Evolutionary conservation across 2,329 filamentous ascomycete species (phyloP), one percentile per base, ranked within the genome.

Genomic region (Ascochyta lentis): DNA sequence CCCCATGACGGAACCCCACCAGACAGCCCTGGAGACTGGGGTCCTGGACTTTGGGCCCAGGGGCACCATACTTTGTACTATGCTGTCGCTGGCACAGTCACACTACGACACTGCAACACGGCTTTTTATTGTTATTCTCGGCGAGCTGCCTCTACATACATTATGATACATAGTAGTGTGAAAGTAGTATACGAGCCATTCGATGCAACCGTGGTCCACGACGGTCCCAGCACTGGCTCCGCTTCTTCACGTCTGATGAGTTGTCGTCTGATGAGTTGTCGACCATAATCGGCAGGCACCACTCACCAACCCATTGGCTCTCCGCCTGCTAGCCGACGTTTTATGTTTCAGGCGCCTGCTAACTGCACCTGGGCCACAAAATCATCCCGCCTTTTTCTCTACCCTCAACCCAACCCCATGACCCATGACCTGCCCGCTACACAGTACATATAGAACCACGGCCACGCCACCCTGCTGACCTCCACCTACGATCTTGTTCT

Each of bases 251-350:
- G 56, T 54, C 66, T 73, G 72, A 74, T 75, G 72, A 73, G 71
- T 72, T 75, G 72, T 73, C 67, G 66, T 54, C 66, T 73, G 72
- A 74, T 75, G 72, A 73, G 71, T 72, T 75, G 72, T 73, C 67
- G 66, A 66, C 54, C 50, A 66, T 56, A 66, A 59, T 67, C 65
- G 67, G 65, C 63, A 59, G 60, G 61, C 59, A 60, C 54, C 57
- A 56, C 51, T 19, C 49, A 50, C 51, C 58, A 27, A 48, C 58
- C 57, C 50, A 73, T 75, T 74, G 71, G 72, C 64, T 62, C 61
- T 53, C 54, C 44, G 49, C 51, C 41, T 53, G 52, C 65, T 73
- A 74, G 71, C 65, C 68, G 63, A 65, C 65, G 41, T 54, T 67
- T 71, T 73, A 64, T 70, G 72, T 75, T 74, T 74, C 71, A 69